Conservation (phyloP, 352 stramenopile genomes). For the Phytophthora tentaculata region DNA sequence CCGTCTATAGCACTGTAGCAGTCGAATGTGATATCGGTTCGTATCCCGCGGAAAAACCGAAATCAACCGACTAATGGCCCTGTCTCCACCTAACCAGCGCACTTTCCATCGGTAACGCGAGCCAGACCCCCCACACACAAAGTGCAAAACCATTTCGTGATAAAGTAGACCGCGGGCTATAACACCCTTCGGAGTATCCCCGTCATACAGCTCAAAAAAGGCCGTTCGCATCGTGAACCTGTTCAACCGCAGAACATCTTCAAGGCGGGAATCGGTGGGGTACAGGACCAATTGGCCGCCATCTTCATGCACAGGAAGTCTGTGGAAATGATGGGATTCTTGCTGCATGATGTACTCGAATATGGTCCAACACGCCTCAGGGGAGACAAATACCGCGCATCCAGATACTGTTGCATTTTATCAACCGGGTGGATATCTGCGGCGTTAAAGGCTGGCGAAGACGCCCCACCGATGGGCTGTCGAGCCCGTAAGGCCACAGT, state of each 20-base stretch:
- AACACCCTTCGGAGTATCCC: background rate
- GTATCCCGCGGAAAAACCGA: background rate
- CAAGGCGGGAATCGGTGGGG: background rate
- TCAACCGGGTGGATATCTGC: background rate
- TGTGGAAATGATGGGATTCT: constrained; percentile 3
- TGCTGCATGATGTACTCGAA: constrained; percentile 12
- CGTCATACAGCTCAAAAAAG: background rate
- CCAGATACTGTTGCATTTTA: constrained; percentile 1
- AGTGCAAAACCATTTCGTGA: constrained; percentile 10
- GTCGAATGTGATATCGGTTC: constrained; percentile 4
- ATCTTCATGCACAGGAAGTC: constrained; percentile 1
- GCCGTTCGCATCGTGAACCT: background rate
- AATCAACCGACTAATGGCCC: constrained; percentile 13
- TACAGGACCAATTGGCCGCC: background rate
- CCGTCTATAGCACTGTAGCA: constrained; percentile 3
- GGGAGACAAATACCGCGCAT: constrained; percentile 7
- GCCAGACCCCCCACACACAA: background rate
- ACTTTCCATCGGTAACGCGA: background rate
- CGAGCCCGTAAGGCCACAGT: background rate
- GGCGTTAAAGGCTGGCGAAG: background rate
- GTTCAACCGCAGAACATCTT: background rate
- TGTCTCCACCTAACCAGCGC: background rate
- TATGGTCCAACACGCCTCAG: constrained; percentile 13
- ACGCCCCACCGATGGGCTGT: background rate
- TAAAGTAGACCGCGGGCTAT: background rate